Evolutionary conservation across 192 early-diverging fungal genomes (phyloP), one percentile per base, ranked within the genome.

Genomic region (Geranomyces variabilis): DNA sequence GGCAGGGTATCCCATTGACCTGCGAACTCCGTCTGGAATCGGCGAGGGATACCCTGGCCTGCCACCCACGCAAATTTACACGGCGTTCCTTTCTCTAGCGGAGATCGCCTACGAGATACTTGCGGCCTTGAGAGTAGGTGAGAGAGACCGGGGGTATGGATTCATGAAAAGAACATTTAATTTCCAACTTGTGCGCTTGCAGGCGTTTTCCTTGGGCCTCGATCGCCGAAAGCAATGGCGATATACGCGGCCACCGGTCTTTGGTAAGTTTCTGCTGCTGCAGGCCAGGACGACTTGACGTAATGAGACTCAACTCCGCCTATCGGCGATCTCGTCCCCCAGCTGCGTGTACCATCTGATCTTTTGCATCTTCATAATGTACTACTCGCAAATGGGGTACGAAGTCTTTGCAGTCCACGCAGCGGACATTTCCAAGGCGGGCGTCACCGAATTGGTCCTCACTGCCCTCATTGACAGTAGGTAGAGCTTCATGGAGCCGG

Each of bases 371-470:
- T 22, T 36, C 14, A 15, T 65, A 28, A 4, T 46, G 46, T 65
- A 41, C 21, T 65, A 46, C 41, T 2, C n/a, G 5, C 14, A 28
- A 24, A 6, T 41, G 43, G 63, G 63, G 4, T 17, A 41, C 2
- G 63, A 43, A 1, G 44, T 15, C 2, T 65, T 65, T 21, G n/a
- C 31, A 2, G 63, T 36, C 13, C 17, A 65, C 7, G 17, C 63
- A 8, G 31, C 31, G 33, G 6, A 65, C 19, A 41, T 65, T 46
- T n/a, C 63, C 17, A 65, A 65, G 22, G 63, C 63, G 3, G 22
- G 22, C 36, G 30, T 65, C 5, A 36, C 63, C 9, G 63, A 65
- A 4, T n/a, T 65, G 36, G 15, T 36, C 6, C 15, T 48, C 4
- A 10, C 21, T 2, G 36, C 41, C 22, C 3, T 48, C 21, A 36